These are phyloP conservation scores for Colletotrichum lupini DNA, from an alignment of 2,329 filamentous ascomycete species.

Conservation along the genomic window DNA sequence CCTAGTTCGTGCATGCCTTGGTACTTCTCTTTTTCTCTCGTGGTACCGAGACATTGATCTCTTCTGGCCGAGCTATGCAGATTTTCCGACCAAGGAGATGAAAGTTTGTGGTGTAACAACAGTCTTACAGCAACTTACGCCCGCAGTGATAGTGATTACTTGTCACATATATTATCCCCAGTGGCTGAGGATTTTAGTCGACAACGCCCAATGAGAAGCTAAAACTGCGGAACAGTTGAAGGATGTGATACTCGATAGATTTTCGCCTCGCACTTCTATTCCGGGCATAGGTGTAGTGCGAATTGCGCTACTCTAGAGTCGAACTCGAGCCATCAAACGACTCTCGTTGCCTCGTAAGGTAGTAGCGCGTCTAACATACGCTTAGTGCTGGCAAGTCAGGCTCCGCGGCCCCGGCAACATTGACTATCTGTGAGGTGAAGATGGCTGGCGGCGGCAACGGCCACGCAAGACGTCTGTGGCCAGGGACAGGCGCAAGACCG, in stretches of 20 bases:
- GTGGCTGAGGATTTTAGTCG: neutral
- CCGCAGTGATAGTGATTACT: neutral
- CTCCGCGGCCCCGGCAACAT: neutral
- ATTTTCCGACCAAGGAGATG: conserved; percentile 2
- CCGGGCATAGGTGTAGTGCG: neutral
- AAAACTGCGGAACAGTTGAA: neutral
- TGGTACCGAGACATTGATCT: neutral
- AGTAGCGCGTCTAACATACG: neutral
- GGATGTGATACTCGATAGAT: neutral
- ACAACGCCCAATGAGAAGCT: conserved; percentile 1
- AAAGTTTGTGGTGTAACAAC: neutral
- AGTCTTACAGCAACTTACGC: neutral
- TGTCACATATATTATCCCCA: neutral
- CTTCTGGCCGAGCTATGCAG: conserved; percentile 12
- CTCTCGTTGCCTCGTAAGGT: neutral
- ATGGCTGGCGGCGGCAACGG: neutral
- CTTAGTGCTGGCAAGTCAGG: neutral
- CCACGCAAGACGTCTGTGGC: neutral
- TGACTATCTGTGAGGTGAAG: neutral
- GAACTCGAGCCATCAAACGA: neutral
- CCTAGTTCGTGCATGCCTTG: neutral
- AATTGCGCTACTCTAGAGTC: neutral
- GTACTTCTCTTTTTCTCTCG: neutral
- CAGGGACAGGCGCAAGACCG: neutral
- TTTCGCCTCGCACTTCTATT: conserved; percentile 10